These are phyloP conservation scores for Gillenia trifoliata DNA, from an alignment of 306 rosid species.

Conservation along the genomic window DNA sequence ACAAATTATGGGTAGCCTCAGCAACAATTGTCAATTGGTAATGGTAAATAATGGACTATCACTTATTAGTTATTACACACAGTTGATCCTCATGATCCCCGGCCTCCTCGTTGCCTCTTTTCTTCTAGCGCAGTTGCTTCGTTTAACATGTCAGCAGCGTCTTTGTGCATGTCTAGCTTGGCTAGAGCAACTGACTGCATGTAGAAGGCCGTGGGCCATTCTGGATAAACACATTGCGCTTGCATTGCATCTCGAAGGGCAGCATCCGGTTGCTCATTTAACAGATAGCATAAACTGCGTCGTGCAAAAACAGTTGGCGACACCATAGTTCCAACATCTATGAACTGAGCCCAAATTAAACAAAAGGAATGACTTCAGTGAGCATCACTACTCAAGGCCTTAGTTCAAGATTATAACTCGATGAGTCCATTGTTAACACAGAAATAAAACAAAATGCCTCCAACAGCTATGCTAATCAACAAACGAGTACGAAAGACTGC, in stretches of 20 bases:
- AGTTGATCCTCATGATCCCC: constrained; percentile 41
- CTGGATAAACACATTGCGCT: constrained; percentile 88
- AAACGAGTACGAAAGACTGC: not conserved
- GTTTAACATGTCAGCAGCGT: constrained; percentile 89
- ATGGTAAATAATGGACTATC: constrained; percentile 5
- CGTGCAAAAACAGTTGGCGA: constrained; percentile 95
- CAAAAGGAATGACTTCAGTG: not conserved
- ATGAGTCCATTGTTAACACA: not conserved
- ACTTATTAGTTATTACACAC: constrained; percentile 6
- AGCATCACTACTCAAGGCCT: not conserved
- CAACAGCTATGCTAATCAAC: not conserved
- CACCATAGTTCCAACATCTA: constrained; percentile 87
- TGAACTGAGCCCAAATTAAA: constrained; percentile 51
- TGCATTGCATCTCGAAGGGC: constrained; percentile 99
- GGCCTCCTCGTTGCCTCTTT: constrained; percentile 77
- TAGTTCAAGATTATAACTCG: not conserved
- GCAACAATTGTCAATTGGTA: constrained; percentile 21
- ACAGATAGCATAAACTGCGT: constrained; percentile 87
- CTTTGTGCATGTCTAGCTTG: constrained; percentile 92
- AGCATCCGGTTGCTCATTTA: constrained; percentile 86
- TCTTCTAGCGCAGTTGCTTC: constrained; percentile 92
- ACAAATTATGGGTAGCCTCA: constrained; percentile 63
- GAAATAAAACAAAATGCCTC: not conserved
- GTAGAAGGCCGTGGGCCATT: constrained; percentile 96
- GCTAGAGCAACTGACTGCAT: constrained; percentile 98